These are phyloP conservation scores for Ambrosiella beaveri DNA, from an alignment of 2,329 filamentous ascomycete genomes.

Conservation along the genomic window DNA sequence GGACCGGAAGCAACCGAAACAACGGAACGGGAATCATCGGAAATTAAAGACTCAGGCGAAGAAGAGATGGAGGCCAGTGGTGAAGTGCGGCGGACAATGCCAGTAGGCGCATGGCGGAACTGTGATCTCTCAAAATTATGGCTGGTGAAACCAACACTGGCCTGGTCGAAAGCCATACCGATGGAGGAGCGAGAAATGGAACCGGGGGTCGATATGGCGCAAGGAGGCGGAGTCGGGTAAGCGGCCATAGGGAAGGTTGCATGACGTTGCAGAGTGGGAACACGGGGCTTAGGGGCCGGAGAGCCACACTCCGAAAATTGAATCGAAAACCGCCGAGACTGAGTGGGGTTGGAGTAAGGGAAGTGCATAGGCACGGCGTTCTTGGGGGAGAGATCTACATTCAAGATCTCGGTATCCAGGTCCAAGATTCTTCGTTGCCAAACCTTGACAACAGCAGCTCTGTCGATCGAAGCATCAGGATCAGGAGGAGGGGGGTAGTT, in stretches of 20 bases:
- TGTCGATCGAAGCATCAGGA: conserved; percentile 22
- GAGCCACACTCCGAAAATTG: background rate
- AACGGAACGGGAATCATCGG: conserved; percentile 37
- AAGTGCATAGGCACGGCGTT: background rate
- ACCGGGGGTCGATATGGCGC: conserved; percentile 30
- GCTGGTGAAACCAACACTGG: conserved; percentile 21
- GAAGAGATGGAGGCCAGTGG: conserved; percentile 40
- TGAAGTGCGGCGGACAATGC: conserved; percentile 30
- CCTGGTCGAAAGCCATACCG: conserved; percentile 42
- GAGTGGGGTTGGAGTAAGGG: background rate
- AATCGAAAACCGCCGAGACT: background rate
- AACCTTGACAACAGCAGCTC: conserved; percentile 22
- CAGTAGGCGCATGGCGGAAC: conserved; percentile 34
- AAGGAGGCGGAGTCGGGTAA: conserved; percentile 26
- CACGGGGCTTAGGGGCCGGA: background rate
- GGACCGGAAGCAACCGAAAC: background rate
- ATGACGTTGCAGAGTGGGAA: conserved; percentile 22
- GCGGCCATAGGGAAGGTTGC: conserved; percentile 30
- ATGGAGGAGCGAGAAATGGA: conserved; percentile 40
- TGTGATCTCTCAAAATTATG: conserved; percentile 28
- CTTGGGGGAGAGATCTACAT: conserved; percentile 26
- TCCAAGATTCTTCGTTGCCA: conserved; percentile 43
- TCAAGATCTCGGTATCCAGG: conserved; percentile 40
- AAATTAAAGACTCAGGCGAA: conserved; percentile 51
- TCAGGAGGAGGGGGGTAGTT: conserved; percentile 63